These are phyloP conservation scores for Calycina herbarum DNA, from an alignment of 2,329 filamentous ascomycete species.

Conservation along the genomic window DNA sequence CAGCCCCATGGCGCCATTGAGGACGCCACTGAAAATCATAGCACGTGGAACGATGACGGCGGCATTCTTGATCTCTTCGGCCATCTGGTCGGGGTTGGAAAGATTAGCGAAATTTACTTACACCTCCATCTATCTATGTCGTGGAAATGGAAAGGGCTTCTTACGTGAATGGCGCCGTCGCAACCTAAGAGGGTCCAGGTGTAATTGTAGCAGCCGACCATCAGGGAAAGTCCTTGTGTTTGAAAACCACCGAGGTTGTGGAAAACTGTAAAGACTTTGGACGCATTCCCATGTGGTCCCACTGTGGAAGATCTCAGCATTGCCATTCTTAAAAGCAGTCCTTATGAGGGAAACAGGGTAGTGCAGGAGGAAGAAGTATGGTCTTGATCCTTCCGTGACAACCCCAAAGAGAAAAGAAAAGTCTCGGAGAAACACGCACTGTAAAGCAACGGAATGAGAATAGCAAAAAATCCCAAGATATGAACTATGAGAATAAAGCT, in stretches of 20 bases:
- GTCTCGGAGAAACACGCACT: not conserved
- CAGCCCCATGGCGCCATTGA: slow-evolving; percentile 49
- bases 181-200: slow-evolving; percentile 31
- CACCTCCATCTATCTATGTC: too few relatives aligned
- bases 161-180: slow-evolving; percentile 32
- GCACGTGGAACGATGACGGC: slow-evolving; percentile 46
- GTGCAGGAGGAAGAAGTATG: too few relatives aligned
- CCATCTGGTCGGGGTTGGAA: slow-evolving; percentile 32
- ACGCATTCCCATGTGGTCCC: slow-evolving; percentile 22
- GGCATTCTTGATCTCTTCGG: slow-evolving; percentile 50
- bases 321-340: too few relatives aligned
- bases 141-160: not conserved
- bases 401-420: too few relatives aligned
- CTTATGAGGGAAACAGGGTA: too few relatives aligned
- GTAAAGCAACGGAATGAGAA: slow-evolving; percentile 42
- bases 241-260: slow-evolving; percentile 36
- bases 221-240: slow-evolving; percentile 35
- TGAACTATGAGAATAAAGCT: slow-evolving; percentile 46
- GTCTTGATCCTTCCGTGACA: too few relatives aligned
- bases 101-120: slow-evolving; percentile 4
- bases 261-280: slow-evolving; percentile 35
- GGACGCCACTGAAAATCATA: slow-evolving; percentile 46
- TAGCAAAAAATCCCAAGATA: slow-evolving; percentile 45
- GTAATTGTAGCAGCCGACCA: slow-evolving; percentile 38
- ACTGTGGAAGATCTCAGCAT: slow-evolving; percentile 5